phyloP scores from a whole-genome alignment of 2,329 filamentous ascomycete genomes.

The Penicillium sp. region DNA sequence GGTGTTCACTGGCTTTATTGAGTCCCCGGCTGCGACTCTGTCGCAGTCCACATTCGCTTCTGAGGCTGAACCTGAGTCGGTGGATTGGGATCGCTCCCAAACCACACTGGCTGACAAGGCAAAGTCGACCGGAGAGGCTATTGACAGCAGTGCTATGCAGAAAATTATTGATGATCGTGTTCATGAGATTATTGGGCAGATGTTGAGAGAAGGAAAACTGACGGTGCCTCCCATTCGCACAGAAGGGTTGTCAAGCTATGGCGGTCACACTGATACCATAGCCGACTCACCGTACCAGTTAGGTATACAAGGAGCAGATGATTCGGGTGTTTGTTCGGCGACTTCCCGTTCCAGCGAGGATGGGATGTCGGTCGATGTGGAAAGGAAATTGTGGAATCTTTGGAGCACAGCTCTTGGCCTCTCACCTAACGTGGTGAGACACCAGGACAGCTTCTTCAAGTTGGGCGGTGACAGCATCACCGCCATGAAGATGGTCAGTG shows the following conservation, averaged over 20 bases:
- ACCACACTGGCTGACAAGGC: slow-evolving; percentile 13
- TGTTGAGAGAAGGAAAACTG: slow-evolving; percentile 30
- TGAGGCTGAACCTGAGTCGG: slow-evolving; percentile 1
- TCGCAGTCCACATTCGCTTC: slow-evolving; percentile 18
- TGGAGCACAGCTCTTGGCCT: slow-evolving; percentile 38
- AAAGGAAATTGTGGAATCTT: slow-evolving; percentile 36
- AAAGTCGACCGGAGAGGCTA: slow-evolving; percentile 4
- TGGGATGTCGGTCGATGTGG: slow-evolving; percentile 25
- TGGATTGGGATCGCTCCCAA: slow-evolving; percentile 15
- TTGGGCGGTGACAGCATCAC: slow-evolving; percentile 42
- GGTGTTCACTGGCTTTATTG: slow-evolving; percentile 33
- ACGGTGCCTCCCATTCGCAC: slow-evolving; percentile 17
- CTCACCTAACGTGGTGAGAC: slow-evolving; percentile 30
- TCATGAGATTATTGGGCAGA: slow-evolving; percentile 31
- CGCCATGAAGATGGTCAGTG: slow-evolving; percentile 42
- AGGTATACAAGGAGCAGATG: slow-evolving; percentile 15
- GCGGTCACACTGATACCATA: slow-evolving; percentile 12
- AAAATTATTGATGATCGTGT: slow-evolving; percentile 35
- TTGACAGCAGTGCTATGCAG: slow-evolving; percentile 27
- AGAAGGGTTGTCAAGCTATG: slow-evolving; percentile 13
- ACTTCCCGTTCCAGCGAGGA: slow-evolving; percentile 32
- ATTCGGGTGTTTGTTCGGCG: slow-evolving; percentile 25
- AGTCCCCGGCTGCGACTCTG: slow-evolving; percentile 24
- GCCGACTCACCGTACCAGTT: slow-evolving; percentile 18
- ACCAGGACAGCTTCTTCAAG: slow-evolving; percentile 43